Percentiles rank a stretch among this genome's conserved stretches.
Conservation (phyloP, 176 grass and related monocot species). For the Oryza glaberrima region DNA sequence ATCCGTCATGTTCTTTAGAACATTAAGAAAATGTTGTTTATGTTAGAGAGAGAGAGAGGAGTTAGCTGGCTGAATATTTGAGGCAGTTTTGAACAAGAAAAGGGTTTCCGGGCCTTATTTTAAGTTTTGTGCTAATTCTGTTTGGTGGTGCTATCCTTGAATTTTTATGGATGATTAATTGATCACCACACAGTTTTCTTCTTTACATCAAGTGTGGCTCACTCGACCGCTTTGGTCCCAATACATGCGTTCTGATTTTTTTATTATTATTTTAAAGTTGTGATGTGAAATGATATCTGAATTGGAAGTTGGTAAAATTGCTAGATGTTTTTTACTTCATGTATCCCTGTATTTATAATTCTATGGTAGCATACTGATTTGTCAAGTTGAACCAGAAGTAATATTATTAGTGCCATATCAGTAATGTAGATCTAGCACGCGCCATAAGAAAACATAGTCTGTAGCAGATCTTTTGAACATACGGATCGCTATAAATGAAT, state of each 20-base stretch:
- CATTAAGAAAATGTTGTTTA: background rate
- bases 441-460: background rate
- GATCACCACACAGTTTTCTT: background rate
- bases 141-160: background rate
- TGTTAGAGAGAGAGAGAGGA: background rate
- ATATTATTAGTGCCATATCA: background rate
- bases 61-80: conserved; percentile 13
- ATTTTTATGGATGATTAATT: background rate
- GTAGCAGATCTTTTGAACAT: background rate
- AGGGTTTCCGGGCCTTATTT: background rate
- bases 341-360: background rate
- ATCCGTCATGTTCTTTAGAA: conserved; percentile 1
- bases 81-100: background rate
- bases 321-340: background rate
- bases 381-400: background rate
- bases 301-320: background rate
- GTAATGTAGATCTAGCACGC: background rate
- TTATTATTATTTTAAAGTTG: too few species aligned
- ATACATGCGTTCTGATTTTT: background rate
- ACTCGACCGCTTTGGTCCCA: background rate
- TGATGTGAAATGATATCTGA: background rate
- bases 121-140: background rate
- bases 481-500: background rate
- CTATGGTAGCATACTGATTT: background rate
- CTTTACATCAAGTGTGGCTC: background rate